Evolutionary conservation across 2,329 filamentous ascomycete genomes (phyloP).

Genomic region (Cladosporium austrohemisphaericum): DNA sequence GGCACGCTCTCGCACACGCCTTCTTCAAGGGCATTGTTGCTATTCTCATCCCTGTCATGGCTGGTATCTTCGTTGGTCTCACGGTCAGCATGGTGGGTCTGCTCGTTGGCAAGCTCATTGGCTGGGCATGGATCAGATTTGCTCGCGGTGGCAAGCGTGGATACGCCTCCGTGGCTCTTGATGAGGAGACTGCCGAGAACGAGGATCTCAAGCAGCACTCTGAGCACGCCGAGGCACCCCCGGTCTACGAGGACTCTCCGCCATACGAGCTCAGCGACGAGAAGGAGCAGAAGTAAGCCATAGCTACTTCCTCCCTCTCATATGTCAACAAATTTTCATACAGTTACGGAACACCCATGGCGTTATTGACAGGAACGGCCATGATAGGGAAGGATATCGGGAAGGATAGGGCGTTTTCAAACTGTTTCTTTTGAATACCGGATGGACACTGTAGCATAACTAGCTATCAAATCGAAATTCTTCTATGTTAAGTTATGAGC

Average conservation of each 20-base stretch:
- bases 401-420: not conserved
- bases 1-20: conserved; percentile 40
- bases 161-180: conserved; percentile 27
- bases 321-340: not conserved
- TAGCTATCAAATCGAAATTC: conserved; percentile 5
- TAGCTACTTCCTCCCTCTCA: not conserved
- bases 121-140: conserved; percentile 57
- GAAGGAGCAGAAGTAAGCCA: conserved; percentile 16
- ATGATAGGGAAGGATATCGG: not conserved
- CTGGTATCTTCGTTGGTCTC: conserved; percentile 67
- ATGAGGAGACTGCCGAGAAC: conserved; percentile 18
- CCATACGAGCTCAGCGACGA: conserved; percentile 27
- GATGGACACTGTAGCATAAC: conserved; percentile 6
- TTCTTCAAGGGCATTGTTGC: conserved; percentile 56
- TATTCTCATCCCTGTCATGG: conserved; percentile 63
- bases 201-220: not conserved
- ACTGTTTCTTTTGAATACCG: not conserved
- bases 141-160: conserved; percentile 44
- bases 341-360: not conserved
- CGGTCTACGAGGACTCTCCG: conserved; percentile 34
- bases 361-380: conserved; percentile 1
- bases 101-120: conserved; percentile 59
- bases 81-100: conserved; percentile 65
- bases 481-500: too few species aligned
- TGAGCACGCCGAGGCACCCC: conserved; percentile 26